Evolutionary conservation across 805 yeast genomes (phyloP), one percentile per base, ranked within the genome.

Genomic region (Wickerhamiella occidentalis): DNA sequence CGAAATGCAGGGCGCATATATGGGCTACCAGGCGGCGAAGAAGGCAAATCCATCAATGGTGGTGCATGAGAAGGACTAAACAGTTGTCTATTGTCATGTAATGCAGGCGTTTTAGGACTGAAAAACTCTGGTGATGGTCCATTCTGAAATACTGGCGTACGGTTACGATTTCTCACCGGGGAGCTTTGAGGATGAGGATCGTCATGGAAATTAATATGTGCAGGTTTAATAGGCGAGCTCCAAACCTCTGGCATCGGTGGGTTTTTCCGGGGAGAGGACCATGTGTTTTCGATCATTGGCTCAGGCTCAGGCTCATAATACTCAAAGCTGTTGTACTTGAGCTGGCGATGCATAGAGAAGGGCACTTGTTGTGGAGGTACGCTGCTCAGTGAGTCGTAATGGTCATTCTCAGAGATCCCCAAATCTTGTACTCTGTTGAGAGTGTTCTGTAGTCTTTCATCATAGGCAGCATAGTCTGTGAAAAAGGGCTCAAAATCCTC

Each of bases 341-440:
- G 40, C 3, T 40, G 48, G 17, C 48, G 29, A 33, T 40, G 38
- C 15, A 45, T 45, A 12, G 40, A 23, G 17, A 45, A 45, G 8
- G 38, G 42, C n/a, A 40, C 18, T 12, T 45, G 43, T 9, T 15
- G 17, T 9, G 42, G 18, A 3, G 48, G 42, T 11, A 29, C 33
- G 11, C 13, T 17, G 17, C 26, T 23, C n/a, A 18, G 26, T 3
- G 28, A 23, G 3, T 17, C 12, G 25, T 45, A 45, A 37, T 36
- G 23, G 28, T 30, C 41, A 13, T 23, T 15, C 28, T 37, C 48
- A n/a, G 85, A 81, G 41, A 82, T 81, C 56, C 76, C 84, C 51
- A 82, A 68, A 49, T 80, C 86, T 59, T 76, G 80, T 22, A 78
- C 62, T 0, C 74, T 72, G 12, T 71, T 66, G 36, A 80, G 63